A percentile compares a stretch with the other conserved stretches of the same genome.
These are phyloP conservation scores for Melanomma pulvis-pyrius DNA, from an alignment of 495 filamentous ascomycete genomes.

Conservation along the genomic window DNA sequence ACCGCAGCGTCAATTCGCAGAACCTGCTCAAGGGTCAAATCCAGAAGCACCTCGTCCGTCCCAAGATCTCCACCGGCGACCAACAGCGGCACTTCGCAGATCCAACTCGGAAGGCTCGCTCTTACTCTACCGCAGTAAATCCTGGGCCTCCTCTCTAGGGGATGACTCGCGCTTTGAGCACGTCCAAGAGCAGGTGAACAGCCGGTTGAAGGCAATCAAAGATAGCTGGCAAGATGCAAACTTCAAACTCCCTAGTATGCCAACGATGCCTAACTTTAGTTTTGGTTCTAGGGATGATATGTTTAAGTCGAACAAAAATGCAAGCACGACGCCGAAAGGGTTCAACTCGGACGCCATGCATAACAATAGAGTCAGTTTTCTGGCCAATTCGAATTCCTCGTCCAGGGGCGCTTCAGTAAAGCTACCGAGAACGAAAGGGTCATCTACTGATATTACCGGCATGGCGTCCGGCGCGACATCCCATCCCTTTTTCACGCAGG, in stretches of 20 bases:
- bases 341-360: constrained; percentile 30
- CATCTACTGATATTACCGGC: constrained; percentile 21
- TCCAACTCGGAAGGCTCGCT: constrained; percentile 77
- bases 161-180: constrained; percentile 84
- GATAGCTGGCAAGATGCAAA: constrained; percentile 82
- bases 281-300: constrained; percentile 45
- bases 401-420: neutral
- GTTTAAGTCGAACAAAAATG: constrained; percentile 29
- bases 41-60: neutral
- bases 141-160: constrained; percentile 78
- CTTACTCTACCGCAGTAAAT: constrained; percentile 59
- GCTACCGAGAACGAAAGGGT: constrained; percentile 7
- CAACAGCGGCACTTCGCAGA: constrained; percentile 51
- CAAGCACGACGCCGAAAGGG: constrained; percentile 35
- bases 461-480: constrained; percentile 38
- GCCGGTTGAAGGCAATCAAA: constrained; percentile 85
- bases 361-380: constrained; percentile 7
- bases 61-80: constrained; percentile 1
- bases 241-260: constrained; percentile 68
- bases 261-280: constrained; percentile 41
- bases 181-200: constrained; percentile 79
- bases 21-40: neutral
- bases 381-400: neutral
- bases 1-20: constrained; percentile 3
- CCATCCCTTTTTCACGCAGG: constrained; percentile 62